Evolutionary conservation across 2,329 filamentous ascomycete genomes (phyloP).

Genomic region (Pseudogymnoascus pannorum): DNA sequence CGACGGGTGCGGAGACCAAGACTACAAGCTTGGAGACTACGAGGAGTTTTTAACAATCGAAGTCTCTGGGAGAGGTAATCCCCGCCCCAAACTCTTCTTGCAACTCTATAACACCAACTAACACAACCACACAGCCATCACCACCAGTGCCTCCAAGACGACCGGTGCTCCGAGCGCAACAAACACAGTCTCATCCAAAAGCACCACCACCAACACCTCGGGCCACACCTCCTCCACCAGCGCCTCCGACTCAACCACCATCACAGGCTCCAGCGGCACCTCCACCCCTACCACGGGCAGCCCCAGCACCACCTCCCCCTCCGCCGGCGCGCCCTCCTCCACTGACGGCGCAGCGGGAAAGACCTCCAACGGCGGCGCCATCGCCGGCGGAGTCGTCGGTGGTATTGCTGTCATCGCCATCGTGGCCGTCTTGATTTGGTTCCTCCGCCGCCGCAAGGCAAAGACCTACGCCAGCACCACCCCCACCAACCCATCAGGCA

Average conservation of each 20-base stretch:
- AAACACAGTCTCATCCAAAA: neutral
- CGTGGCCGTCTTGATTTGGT: neutral
- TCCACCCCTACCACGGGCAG: neutral
- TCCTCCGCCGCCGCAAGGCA: neutral
- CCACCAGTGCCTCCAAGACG: neutral
- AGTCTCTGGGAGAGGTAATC: neutral
- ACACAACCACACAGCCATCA: neutral
- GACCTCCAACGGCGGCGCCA: neutral
- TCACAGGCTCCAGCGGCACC: neutral
- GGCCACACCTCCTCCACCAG: neutral
- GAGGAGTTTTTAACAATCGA: neutral
- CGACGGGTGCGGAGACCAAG: slow-evolving; percentile 9
- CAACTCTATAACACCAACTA: neutral
- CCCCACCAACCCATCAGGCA: neutral
- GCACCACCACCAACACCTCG: neutral
- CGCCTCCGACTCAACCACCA: neutral
- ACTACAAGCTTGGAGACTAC: neutral
- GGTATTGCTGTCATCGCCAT: neutral
- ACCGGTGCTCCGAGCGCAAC: neutral
- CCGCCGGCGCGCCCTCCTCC: neutral
- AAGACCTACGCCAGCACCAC: neutral
- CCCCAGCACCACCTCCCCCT: neutral
- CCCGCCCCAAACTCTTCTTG: neutral
- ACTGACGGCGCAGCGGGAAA: neutral
- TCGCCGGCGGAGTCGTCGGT: neutral